Percentiles rank a stretch among this genome's conserved stretches.
These are phyloP conservation scores for Sporisorium iseilematis-ciliati DNA, from an alignment of 1,284 basidiomycete species.

Conservation along the genomic window DNA sequence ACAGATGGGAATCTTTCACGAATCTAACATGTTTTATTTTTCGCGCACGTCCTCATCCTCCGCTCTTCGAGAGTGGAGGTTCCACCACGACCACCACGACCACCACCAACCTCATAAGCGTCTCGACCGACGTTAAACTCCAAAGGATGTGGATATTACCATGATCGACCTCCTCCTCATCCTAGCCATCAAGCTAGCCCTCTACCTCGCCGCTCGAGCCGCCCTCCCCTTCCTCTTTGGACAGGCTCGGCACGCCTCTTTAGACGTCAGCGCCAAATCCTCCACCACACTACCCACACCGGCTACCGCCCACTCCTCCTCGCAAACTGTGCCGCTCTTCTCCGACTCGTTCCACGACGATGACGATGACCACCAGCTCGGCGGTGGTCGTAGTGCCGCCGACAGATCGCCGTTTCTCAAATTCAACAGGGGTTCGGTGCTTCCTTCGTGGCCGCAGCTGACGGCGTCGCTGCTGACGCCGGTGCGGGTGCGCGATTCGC, in stretches of 20 bases:
- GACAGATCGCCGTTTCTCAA: constrained; percentile 42
- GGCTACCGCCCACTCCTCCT: constrained; percentile 17
- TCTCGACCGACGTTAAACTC: not conserved
- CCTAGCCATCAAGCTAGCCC: constrained; percentile 36
- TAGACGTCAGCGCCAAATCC: constrained; percentile 40
- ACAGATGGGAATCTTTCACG: too few species aligned
- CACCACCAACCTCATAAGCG: not conserved
- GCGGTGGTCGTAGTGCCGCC: constrained; percentile 11
- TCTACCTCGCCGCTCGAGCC: constrained; percentile 43
- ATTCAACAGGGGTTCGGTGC: constrained; percentile 18
- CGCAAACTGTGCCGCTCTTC: not conserved
- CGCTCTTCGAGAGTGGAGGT: not conserved
- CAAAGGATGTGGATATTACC: constrained; percentile 4
- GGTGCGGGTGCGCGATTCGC: constrained; percentile 28
- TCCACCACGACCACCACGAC: not conserved
- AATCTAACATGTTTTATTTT: not conserved
- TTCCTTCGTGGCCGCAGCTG: constrained; percentile 29
- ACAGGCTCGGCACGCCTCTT: constrained; percentile 60
- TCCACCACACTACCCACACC: constrained; percentile 25
- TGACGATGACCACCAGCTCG: constrained; percentile 12
- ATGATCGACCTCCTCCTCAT: constrained; percentile 44
- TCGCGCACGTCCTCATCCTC: not conserved
- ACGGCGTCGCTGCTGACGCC: constrained; percentile 23
- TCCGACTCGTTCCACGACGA: constrained; percentile 41
- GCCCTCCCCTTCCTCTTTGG: constrained; percentile 62